phyloP scores from a whole-genome alignment of 306 rosid genomes.

The Inga leiocalycina region DNA sequence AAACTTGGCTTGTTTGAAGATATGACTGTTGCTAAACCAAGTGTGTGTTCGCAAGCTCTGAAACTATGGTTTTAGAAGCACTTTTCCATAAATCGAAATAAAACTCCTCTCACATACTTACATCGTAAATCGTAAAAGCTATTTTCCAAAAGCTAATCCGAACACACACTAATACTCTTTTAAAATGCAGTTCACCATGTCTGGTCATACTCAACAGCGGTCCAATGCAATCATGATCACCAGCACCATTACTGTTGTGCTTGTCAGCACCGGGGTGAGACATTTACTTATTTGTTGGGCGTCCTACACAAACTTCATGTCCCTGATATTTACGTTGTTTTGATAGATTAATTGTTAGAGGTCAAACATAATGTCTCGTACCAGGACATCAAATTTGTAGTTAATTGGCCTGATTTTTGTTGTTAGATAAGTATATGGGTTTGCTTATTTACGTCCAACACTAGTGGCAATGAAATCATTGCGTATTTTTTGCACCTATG shows the following conservation, averaged over 20 bases:
- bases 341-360: not conserved
- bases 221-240: slow-evolving; percentile 91
- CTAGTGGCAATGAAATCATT: not conserved
- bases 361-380: not conserved
- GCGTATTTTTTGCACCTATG: not conserved
- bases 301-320: not conserved
- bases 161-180: not conserved
- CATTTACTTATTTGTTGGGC: slow-evolving; percentile 11
- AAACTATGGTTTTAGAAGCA: too few species aligned
- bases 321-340: not conserved
- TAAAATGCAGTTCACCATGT: slow-evolving; percentile 82
- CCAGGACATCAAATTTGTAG: not conserved
- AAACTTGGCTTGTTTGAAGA: slow-evolving; percentile 5
- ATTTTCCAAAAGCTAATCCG: too few species aligned
- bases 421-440: not conserved
- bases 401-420: slow-evolving; percentile 17
- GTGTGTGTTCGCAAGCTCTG: too few species aligned
- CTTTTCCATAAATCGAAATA: too few species aligned
- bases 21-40: slow-evolving; percentile 2
- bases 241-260: slow-evolving; percentile 94
- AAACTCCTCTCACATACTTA: too few species aligned
- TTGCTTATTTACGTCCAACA: not conserved
- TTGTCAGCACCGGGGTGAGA: slow-evolving; percentile 92
- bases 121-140: too few species aligned
- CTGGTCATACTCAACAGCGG: slow-evolving; percentile 81